Percentiles rank a stretch among this genome's conserved stretches.
phyloP scores from a whole-genome alignment of 345 rosid species.

The Fremontodendron californicum region DNA sequence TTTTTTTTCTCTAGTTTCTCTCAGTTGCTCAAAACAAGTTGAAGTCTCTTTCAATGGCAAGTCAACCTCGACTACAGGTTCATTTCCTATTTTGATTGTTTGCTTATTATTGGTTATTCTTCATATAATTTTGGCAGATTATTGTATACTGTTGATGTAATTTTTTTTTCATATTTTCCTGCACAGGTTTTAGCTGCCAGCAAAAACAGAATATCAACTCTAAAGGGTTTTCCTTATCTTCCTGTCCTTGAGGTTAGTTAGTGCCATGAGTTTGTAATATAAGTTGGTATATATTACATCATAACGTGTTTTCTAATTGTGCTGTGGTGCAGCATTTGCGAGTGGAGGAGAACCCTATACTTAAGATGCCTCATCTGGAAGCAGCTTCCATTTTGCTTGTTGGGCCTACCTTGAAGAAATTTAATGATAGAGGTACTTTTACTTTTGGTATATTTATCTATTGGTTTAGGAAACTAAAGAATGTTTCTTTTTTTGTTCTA shows the following conservation, averaged over 20 bases:
- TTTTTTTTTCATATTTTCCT: slow-evolving; percentile 5
- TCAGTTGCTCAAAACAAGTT: slow-evolving; percentile 97
- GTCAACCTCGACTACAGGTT: slow-evolving; percentile 98
- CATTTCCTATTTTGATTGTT: slow-evolving; percentile 19
- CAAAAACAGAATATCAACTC: slow-evolving; percentile 86
- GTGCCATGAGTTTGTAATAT: slow-evolving; percentile 2
- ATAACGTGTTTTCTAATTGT: background rate
- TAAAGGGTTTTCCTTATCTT: slow-evolving; percentile 84
- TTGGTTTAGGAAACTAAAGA: background rate
- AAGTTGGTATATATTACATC: background rate
- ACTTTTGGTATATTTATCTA: background rate
- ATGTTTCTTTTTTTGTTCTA: background rate
- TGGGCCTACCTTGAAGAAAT: slow-evolving; percentile 92
- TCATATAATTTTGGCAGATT: slow-evolving; percentile 8
- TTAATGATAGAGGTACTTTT: slow-evolving; percentile 87
- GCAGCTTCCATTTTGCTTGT: slow-evolving; percentile 92
- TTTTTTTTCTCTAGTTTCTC: slow-evolving; percentile 61
- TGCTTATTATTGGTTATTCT: slow-evolving; percentile 7
- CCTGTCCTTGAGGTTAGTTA: slow-evolving; percentile 85
- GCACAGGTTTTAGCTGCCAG: slow-evolving; percentile 93
- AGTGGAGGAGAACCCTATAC: slow-evolving; percentile 94
- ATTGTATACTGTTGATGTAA: background rate
- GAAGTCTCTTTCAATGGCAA: slow-evolving; percentile 94
- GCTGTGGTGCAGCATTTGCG: slow-evolving; percentile 75
- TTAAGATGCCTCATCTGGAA: slow-evolving; percentile 91